phyloP scores from a whole-genome alignment of 169 alveolate genomes.

The Cyclospora cayetanensis region DNA sequence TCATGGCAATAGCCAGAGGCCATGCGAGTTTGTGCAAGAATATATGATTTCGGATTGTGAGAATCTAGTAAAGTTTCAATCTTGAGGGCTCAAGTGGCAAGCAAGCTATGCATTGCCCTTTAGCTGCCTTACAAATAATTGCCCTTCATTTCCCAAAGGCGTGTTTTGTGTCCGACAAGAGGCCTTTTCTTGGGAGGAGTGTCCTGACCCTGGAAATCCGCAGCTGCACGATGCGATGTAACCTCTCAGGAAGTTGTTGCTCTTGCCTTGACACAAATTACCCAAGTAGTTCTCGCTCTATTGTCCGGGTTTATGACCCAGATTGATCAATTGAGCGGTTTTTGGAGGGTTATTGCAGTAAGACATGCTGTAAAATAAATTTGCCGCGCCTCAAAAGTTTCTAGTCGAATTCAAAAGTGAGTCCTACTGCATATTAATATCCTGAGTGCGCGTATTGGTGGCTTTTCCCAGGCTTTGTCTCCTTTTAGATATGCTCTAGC shows the following conservation, averaged over 20 bases:
- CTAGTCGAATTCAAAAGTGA: background rate
- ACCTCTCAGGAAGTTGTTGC: slow-evolving; percentile 57
- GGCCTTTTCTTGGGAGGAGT: no score
- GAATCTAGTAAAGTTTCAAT: no score
- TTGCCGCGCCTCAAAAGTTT: background rate
- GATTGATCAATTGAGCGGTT: slow-evolving; percentile 56
- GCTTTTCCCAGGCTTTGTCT: slow-evolving; percentile 38
- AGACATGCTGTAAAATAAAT: background rate
- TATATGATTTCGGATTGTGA: no score
- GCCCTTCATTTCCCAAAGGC: no score
- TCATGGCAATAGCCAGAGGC: no score
- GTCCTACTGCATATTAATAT: background rate
- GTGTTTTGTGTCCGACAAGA: no score
- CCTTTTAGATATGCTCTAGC: slow-evolving; percentile 58
- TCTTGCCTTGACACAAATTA: slow-evolving; percentile 52
- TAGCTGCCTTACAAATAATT: no score
- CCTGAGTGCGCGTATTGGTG: background rate
- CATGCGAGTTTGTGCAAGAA: no score
- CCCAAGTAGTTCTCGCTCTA: slow-evolving; percentile 62
- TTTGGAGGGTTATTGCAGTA: slow-evolving; percentile 42
- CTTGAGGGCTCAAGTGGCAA: no score
- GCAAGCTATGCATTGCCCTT: no score
- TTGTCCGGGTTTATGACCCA: slow-evolving; percentile 71
- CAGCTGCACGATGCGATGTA: background rate
- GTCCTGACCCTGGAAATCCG: no score